phyloP scores from a whole-genome alignment of 169 alveolate species.

The Fabrea salina region DNA sequence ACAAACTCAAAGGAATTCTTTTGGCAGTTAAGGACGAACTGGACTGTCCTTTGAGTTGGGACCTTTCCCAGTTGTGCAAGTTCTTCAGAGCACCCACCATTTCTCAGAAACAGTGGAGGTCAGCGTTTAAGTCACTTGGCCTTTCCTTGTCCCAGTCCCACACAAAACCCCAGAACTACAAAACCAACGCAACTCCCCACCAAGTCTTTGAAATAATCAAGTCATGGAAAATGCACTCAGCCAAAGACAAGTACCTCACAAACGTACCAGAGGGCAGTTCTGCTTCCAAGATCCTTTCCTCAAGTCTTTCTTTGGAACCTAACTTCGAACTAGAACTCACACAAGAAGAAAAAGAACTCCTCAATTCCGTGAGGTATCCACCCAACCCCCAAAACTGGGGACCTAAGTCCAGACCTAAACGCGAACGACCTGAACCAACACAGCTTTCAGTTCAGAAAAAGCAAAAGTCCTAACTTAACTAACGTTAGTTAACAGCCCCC shows the following conservation, averaged over 20 bases:
- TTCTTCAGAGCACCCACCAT: conserved; percentile 16
- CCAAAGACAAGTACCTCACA: neutral
- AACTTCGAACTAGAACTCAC: conserved; percentile 2
- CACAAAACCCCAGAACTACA: conserved; percentile 85
- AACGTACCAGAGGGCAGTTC: neutral
- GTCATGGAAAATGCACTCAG: conserved; percentile 40
- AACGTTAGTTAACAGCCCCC: too few relatives aligned
- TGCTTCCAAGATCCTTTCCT: neutral
- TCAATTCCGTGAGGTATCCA: neutral
- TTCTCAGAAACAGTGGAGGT: conserved; percentile 41
- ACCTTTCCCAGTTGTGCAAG: conserved; percentile 18
- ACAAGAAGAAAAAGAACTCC: neutral
- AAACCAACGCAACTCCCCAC: conserved; percentile 85
- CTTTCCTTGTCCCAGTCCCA: conserved; percentile 88
- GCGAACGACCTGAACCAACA: too few relatives aligned
- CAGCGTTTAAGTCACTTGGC: conserved; percentile 79
- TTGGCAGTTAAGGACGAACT: neutral
- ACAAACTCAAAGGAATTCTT: conserved; percentile 28
- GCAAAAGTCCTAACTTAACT: too few relatives aligned
- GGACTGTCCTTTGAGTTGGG: conserved; percentile 5
- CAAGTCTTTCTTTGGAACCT: neutral
- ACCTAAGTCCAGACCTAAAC: conserved; percentile 64
- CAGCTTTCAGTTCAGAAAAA: too few relatives aligned
- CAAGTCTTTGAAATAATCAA: conserved; percentile 89
- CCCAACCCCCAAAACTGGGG: conserved; percentile 15